Base-by-base conservation (phyloP, 2,329 filamentous ascomycete genomes). In the Trichoderma cornu-damae region DNA sequence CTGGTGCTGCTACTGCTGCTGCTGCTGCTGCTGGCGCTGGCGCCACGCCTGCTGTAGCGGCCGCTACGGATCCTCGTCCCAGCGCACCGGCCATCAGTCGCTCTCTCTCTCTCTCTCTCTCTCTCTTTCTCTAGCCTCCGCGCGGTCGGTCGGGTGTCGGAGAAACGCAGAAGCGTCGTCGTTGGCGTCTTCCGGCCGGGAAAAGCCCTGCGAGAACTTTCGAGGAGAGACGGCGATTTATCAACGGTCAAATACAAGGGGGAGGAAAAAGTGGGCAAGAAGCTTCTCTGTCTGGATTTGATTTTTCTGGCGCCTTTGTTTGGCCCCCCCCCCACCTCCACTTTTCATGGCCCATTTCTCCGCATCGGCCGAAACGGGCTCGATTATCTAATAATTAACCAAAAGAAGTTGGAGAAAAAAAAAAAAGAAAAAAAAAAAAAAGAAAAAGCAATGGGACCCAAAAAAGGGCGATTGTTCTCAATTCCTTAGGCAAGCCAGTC, bases 161-260 rank as follows among this genome's bases (percentile, higher is more conserved):
- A 54, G 51, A 54, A 54, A 54, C 51, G 51, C 51, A 44, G 50
- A 20, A 16, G 48, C 35, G 48, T 35, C 40, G 48, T 24, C 42
- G 34, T 20, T 37, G 32, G 46, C 52, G 40, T 55, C 47, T 54
- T 54, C 50, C 50, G 50, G 37, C 43, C 49, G 49, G n/a, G 49
- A 52, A 52, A 52, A 22, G 37, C 49, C 49, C 43, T 37, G 49
- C 49, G 52, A 55, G 52, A 46, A n/a, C n/a, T n/a, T 42, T 46
- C 52, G 52, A 55, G 52, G 52, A 42, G 52, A 55, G 52, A 55
- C 52, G 52, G 52, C 42, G 52, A 55, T 55, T 55, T 55, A 55
- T 55, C 52, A 55, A 55, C 52, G 52, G 52, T 55, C 52, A 55
- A 55, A 55, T 55, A 55, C 52, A 55, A 42, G 52, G 52, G 47